phyloP scores from a whole-genome alignment of 108 stramenopile species.

The Chaetoceros tenuissimus region DNA sequence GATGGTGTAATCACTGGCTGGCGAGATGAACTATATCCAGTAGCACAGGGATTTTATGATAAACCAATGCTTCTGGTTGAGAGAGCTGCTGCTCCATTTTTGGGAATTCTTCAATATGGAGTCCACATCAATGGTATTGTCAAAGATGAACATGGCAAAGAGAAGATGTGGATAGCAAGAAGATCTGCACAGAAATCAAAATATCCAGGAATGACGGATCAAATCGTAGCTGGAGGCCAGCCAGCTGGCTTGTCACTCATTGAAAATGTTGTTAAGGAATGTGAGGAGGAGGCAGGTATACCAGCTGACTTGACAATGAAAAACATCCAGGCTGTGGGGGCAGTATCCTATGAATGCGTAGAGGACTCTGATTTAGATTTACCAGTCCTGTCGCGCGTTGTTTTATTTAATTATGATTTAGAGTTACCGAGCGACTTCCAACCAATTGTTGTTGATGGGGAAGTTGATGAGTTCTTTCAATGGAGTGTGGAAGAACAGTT shows the following conservation, averaged over 20 bases:
- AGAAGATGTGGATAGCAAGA: slow-evolving; percentile 81
- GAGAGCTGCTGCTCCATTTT: slow-evolving; percentile 58
- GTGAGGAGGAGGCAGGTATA: slow-evolving; percentile 82
- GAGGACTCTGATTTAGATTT: slow-evolving; percentile 9
- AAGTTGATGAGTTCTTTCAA: slow-evolving; percentile 79
- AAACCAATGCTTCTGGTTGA: slow-evolving; percentile 69
- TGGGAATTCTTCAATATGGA: slow-evolving; percentile 73
- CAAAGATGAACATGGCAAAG: slow-evolving; percentile 9
- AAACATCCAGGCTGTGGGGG: slow-evolving; percentile 50
- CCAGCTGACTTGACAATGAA: slow-evolving; percentile 36
- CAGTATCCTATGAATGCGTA: slow-evolving; percentile 56
- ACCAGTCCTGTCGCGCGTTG: slow-evolving; percentile 52
- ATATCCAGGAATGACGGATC: slow-evolving; percentile 84
- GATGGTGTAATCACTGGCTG: slow-evolving; percentile 67
- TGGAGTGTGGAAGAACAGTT: slow-evolving; percentile 55
- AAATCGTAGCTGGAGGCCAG: slow-evolving; percentile 86
- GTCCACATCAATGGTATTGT: slow-evolving; percentile 77
- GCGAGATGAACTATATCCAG: slow-evolving; percentile 74
- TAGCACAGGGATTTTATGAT: slow-evolving; percentile 47
- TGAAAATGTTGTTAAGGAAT: slow-evolving; percentile 88
- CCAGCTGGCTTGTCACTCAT: slow-evolving; percentile 64
- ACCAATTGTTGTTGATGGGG: slow-evolving; percentile 79
- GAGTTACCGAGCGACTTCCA: slow-evolving; percentile 57
- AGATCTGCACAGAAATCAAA: slow-evolving; percentile 71
- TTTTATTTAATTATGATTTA: slow-evolving; percentile 80